These are phyloP conservation scores for Apiospora phragmitis DNA, from an alignment of 2,329 filamentous ascomycete species.

Conservation along the genomic window DNA sequence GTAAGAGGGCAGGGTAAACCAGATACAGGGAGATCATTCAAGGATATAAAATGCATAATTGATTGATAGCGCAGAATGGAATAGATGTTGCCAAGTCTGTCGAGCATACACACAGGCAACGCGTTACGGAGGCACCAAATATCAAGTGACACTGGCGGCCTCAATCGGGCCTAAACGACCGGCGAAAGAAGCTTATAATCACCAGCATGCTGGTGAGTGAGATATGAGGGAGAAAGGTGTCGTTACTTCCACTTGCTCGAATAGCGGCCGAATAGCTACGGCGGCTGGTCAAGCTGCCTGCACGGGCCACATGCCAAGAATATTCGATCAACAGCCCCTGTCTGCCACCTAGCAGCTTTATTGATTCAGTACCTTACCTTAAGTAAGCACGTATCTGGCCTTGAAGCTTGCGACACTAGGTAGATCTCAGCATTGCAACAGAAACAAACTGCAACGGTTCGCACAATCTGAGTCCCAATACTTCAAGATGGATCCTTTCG, in stretches of 20 bases:
- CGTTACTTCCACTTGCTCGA: not conserved
- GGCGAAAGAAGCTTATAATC: too few relatives aligned
- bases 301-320: not conserved
- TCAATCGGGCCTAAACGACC: too few relatives aligned
- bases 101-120: too few relatives aligned
- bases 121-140: too few relatives aligned
- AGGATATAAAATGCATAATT: too few relatives aligned
- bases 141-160: too few relatives aligned
- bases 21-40: too few relatives aligned
- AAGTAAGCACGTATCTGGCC: not conserved
- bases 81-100: too few relatives aligned
- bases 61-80: too few relatives aligned
- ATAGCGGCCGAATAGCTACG: not conserved
- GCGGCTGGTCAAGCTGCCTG: not conserved
- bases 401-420: not conserved
- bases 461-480: not conserved
- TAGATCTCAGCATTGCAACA: not conserved
- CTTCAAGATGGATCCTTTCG: constrained; percentile 65
- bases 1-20: too few relatives aligned
- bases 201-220: too few relatives aligned
- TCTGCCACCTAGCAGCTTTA: constrained; percentile 6
- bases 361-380: not conserved
- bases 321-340: not conserved
- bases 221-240: too few relatives aligned
- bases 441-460: not conserved